phyloP scores from a whole-genome alignment of 805 yeast genomes.

The Metschnikowia dekortorum region DNA sequence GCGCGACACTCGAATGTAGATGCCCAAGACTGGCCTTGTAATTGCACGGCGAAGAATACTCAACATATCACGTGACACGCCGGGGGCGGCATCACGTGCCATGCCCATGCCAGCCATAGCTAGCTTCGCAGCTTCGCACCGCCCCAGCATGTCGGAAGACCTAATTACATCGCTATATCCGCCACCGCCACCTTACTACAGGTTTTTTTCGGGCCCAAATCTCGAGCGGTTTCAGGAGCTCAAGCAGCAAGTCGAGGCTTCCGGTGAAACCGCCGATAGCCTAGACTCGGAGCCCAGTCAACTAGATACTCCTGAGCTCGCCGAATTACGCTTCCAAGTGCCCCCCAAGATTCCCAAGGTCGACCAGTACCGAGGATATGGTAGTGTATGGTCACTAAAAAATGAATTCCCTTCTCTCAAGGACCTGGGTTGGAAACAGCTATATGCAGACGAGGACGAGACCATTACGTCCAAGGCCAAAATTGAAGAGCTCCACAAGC shows the following conservation, averaged over 20 bases:
- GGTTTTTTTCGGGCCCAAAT: slow-evolving; percentile 69
- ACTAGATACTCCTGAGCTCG: slow-evolving; percentile 22
- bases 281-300: not conserved
- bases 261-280: not conserved
- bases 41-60: too few relatives aligned
- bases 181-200: slow-evolving; percentile 85
- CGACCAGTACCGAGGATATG: slow-evolving; percentile 77
- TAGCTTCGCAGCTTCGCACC: not conserved
- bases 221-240: slow-evolving; percentile 37
- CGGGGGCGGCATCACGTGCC: not conserved
- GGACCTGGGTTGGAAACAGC: slow-evolving; percentile 72
- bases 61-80: too few relatives aligned
- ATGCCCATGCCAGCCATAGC: too few relatives aligned
- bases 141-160: slow-evolving; percentile 23
- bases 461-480: slow-evolving; percentile 39
- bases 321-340: slow-evolving; percentile 51
- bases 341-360: slow-evolving; percentile 66
- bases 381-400: slow-evolving; percentile 79
- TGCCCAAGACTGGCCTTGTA: too few relatives aligned
- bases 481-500: slow-evolving; percentile 70
- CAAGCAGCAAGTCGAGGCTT: slow-evolving; percentile 9
- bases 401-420: slow-evolving; percentile 74
- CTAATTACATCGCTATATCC: slow-evolving; percentile 74
- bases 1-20: too few relatives aligned
- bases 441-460: slow-evolving; percentile 48